Conservation (phyloP, 305 asterid species). For the Solanum chacoense region DNA sequence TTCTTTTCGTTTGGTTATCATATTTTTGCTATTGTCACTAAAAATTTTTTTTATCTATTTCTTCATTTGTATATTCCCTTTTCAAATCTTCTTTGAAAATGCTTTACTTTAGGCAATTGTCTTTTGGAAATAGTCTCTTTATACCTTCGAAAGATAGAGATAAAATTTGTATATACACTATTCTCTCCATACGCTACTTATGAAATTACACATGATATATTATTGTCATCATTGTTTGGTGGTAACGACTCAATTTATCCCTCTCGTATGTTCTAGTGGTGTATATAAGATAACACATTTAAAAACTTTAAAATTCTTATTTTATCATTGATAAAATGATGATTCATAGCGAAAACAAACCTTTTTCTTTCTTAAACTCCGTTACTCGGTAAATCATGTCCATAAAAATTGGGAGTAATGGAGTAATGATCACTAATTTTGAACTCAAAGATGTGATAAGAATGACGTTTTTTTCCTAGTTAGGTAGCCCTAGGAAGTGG, state of each 20-base stretch:
- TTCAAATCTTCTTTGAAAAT: not conserved
- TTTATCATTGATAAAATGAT: not conserved
- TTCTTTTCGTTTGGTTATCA: not conserved
- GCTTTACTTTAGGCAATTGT: not conserved
- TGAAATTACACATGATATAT: not conserved
- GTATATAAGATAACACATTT: not conserved
- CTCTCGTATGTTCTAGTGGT: not conserved
- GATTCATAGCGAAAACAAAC: fast-evolving
- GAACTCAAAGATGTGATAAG: not conserved
- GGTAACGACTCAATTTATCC: not conserved
- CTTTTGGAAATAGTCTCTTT: not conserved
- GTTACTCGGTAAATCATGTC: not conserved
- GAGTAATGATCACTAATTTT: not conserved
- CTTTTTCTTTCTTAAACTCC: not conserved
- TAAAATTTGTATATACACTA: not conserved
- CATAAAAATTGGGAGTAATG: not conserved
- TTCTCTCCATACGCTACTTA: not conserved
- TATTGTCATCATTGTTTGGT: not conserved
- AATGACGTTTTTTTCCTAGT: not conserved
- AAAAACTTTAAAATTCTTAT: not conserved
- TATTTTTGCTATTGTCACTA: too few relatives aligned
- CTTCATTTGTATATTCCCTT: not conserved
- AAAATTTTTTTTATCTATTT: too few relatives aligned
- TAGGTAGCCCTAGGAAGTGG: not conserved
- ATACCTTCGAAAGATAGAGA: not conserved